Base-by-base conservation (phyloP, 2,329 filamentous ascomycete species). In the Neospermospora avenae region DNA sequence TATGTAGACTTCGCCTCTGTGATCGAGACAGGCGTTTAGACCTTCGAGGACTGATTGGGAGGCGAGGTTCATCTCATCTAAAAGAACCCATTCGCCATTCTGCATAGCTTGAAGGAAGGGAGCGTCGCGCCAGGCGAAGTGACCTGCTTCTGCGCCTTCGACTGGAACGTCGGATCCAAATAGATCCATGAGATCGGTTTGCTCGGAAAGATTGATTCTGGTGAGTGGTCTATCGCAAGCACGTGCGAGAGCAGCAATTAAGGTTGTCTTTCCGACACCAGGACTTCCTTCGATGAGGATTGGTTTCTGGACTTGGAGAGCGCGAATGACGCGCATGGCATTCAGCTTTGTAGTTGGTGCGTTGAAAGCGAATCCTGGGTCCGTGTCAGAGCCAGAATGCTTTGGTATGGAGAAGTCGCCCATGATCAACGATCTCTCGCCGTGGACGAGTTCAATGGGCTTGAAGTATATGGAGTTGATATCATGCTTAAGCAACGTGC, bases 61-160 rank as follows among this genome's bases (percentile, higher is more conserved):
- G 1, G 96, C 95, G 64, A 99, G 77, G 70, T 99, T 99, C 95
- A 99, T 99, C 78, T 99, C 95, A 71, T 99, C 95, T 0, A 99
- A 81, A 28, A 99, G 79, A 11, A 99, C 95, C 95, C 95, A 99
- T 68, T 96, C 90, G 28, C 95, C 95, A 60, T 85, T 89, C 72
- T 98, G 95, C 93, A 99, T 98, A 0, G 95, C 95, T 72, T 91
- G 90, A 20, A 99, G 78, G 72, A 99, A 98, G 0, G 95, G 93
- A 0, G 93, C 95, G 73, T 99, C 93, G 67, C 92, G 85, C 95
- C 95, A 99, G 1, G 90, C 88, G 71, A 99, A 99, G 61, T 90
- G 89, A 1, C 95, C 95, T 7, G 92, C 89, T 69, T 90, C 86
- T 0, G 89, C 91, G n/a, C 92, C 93, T 75, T 98, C 95, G 3